A percentile compares a stretch with the other conserved stretches of the same genome.
Conservation (phyloP, 140 eudicot genomes). For the Anethum foeniculum region DNA sequence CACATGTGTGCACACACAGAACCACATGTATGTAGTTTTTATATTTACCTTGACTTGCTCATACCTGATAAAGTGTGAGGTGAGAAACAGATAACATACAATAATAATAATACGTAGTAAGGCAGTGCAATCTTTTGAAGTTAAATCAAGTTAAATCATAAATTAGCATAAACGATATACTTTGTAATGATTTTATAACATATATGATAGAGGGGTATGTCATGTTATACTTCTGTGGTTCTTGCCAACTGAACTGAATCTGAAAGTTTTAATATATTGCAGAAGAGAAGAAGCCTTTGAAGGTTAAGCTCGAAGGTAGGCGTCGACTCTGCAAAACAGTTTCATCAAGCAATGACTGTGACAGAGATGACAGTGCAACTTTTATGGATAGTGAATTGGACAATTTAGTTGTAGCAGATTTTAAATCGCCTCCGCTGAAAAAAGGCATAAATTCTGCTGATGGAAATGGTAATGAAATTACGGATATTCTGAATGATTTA, state of each 20-base stretch:
- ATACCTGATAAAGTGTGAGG: slow-evolving; percentile 5
- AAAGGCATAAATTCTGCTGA: slow-evolving; percentile 10
- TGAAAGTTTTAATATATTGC: no score
- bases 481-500: slow-evolving; percentile 67
- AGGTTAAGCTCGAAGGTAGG: slow-evolving; percentile 64
- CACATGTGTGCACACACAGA: neutral
- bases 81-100: neutral
- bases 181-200: slow-evolving; percentile 1
- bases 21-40: neutral
- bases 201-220: neutral
- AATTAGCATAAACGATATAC: neutral
- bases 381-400: slow-evolving; percentile 18
- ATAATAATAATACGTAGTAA: neutral
- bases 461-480: slow-evolving; percentile 57
- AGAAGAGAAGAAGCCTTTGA: slow-evolving; percentile 31
- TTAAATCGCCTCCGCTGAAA: slow-evolving; percentile 44
- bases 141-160: no score
- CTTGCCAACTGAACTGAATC: no score
- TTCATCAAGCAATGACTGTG: slow-evolving; percentile 30
- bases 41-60: neutral
- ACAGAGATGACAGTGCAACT: slow-evolving; percentile 12
- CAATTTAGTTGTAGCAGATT: slow-evolving; percentile 38
- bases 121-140: neutral
- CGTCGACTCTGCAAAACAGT: slow-evolving; percentile 79
- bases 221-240: neutral